Base-by-base conservation (phyloP, 129 eudicot species). In the Helianthus annuus region DNA sequence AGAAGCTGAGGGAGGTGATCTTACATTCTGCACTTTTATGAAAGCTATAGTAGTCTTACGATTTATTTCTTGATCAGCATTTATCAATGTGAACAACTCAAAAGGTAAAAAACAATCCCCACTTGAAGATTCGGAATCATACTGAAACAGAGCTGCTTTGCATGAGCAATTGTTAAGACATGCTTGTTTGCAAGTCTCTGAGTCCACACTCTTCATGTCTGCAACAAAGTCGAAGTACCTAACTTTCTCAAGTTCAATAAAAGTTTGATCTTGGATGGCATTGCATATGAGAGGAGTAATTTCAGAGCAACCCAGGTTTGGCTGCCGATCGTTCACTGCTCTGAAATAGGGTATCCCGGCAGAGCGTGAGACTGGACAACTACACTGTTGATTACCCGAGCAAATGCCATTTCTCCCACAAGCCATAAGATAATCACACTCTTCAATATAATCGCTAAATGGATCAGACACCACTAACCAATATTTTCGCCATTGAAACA, bases 121-220 rank as follows among this genome's bases (percentile, higher is more conserved):
- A n/a, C 4, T 0, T 60, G 70, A 77, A 13, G 69, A 8, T 45
- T 61, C 15, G 0, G 29, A 17, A 5, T 17, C 67, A 51, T 77
- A 58, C 1, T 17, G 22, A 62, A 80, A 84, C 14, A 84, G 1
- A 10, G 79, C 81, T 59, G 84, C 88, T 75, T 59, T 65, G 72
- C 87, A 83, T 1, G 70, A 68, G 52, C 84, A 83, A 19, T 76
- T 83, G 32, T 66, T 48, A 38, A 72, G 29, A 19, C 88, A 80
- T 10, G 77, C 83, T 48, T 32, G 54, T 64, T 70, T 78, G 65
- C 81, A 83, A 38, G 75, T 29, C 10, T 78, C 83, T 2, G 16
- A 10, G 49, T 74, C 57, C 70, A 48, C 53, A 4, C 8, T 58
- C 40, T 40, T 14, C 62, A 17, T 13, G 39, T 24, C 48, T 24